A percentile compares a stretch with the other conserved stretches of the same genome.
Conservation (phyloP, 2,329 filamentous ascomycete species). For the Hirsutella thompsonii region DNA sequence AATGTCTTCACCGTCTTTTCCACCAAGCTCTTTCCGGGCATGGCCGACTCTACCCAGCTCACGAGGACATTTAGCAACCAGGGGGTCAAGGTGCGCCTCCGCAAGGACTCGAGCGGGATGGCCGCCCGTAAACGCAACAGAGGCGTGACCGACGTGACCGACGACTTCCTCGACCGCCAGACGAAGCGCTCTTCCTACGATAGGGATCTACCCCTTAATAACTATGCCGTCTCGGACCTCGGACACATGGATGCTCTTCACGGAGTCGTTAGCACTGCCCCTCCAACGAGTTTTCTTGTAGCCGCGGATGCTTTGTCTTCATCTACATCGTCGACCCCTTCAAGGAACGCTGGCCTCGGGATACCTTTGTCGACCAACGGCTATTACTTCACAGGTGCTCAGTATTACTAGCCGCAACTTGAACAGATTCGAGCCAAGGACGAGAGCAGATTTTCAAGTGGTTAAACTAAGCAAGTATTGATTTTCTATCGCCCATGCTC, state of each 20-base stretch:
- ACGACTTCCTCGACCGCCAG: constrained; percentile 7
- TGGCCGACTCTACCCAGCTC: constrained; percentile 69
- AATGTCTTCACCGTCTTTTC: constrained; percentile 54
- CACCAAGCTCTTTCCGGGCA: constrained; percentile 62
- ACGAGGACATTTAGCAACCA: constrained; percentile 79
- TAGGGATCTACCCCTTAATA: constrained; percentile 6
- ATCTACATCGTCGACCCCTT: neutral
- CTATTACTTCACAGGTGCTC: constrained; percentile 8
- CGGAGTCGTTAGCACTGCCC: constrained; percentile 3
- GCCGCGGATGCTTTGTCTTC: constrained; percentile 5
- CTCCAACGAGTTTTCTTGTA: constrained; percentile 5
- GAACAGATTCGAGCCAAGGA: neutral
- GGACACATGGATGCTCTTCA: constrained; percentile 7
- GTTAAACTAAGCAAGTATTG: neutral
- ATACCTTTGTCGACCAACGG: constrained; percentile 7
- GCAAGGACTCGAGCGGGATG: constrained; percentile 63
- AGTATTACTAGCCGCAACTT: constrained; percentile 5
- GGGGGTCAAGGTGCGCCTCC: constrained; percentile 67
- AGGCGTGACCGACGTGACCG: constrained; percentile 9
- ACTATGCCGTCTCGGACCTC: constrained; percentile 7
- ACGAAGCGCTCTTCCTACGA: constrained; percentile 11
- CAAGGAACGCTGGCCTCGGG: constrained; percentile 6
- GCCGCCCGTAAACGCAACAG: constrained; percentile 32
- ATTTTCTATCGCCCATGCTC: too few relatives aligned
- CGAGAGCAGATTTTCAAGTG: neutral